These are phyloP conservation scores for Arxiozyma telluris DNA, from an alignment of 1,139 yeast species.

Conservation along the genomic window DNA sequence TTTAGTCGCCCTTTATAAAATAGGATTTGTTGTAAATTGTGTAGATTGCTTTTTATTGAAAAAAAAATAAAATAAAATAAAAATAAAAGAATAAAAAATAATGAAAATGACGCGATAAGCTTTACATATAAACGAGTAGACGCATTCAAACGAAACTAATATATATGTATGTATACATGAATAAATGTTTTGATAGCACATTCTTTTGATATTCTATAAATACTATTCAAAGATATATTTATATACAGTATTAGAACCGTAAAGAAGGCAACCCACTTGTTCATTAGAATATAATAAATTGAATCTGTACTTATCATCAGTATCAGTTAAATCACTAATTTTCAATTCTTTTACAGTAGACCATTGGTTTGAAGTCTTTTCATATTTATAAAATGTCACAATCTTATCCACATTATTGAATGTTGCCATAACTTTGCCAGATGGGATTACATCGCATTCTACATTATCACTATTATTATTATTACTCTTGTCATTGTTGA, in stretches of 20 bases:
- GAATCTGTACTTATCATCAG: neutral
- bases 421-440: conserved; percentile 11
- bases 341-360: neutral
- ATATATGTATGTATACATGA: neutral
- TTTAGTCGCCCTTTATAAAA: neutral
- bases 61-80: too few species aligned
- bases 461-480: too few species aligned
- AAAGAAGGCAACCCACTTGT: neutral
- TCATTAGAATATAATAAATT: neutral
- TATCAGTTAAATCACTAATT: neutral
- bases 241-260: neutral
- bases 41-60: too few species aligned
- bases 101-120: too few species aligned
- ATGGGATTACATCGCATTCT: conserved; percentile 14
- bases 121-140: too few species aligned
- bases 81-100: too few species aligned
- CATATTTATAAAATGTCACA: conserved; percentile 1
- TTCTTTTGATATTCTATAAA: neutral
- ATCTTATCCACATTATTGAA: neutral
- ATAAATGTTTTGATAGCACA: neutral
- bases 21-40: too few species aligned
- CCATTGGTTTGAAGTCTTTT: neutral
- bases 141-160: too few species aligned
- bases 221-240: neutral
- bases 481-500: too few species aligned